phyloP scores from a whole-genome alignment of 257 asterid species.

The Petunia axillaris region DNA sequence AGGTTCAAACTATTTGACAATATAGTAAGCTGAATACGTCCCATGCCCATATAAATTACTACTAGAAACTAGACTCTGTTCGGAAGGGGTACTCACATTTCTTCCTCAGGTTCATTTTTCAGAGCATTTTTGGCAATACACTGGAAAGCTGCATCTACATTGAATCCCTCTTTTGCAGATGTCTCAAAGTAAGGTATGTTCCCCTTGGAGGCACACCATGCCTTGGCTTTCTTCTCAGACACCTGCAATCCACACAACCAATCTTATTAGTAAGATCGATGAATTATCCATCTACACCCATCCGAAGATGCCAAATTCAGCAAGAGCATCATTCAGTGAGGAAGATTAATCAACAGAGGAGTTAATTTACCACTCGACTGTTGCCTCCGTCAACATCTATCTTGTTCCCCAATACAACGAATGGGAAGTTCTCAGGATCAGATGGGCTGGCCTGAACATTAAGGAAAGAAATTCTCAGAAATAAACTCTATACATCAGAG shows the following conservation, averaged over 20 bases:
- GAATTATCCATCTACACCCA: neutral
- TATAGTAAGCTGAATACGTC: neutral
- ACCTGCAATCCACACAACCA: constrained; percentile 40
- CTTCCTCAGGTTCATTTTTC: constrained; percentile 62
- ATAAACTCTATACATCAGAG: neutral
- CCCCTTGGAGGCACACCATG: constrained; percentile 71
- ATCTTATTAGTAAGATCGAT: neutral
- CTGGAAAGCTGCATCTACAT: constrained; percentile 65
- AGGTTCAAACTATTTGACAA: neutral
- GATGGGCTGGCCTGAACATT: constrained; percentile 62
- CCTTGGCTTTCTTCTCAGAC: constrained; percentile 64
- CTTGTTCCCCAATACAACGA: constrained; percentile 64
- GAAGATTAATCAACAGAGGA: constrained; percentile 13
- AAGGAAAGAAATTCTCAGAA: constrained; percentile 3
- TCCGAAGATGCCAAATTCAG: neutral
- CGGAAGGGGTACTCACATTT: constrained; percentile 44
- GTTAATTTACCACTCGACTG: constrained; percentile 57
- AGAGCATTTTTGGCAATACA: constrained; percentile 68
- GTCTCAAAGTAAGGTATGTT: constrained; percentile 68
- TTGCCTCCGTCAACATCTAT: constrained; percentile 66
- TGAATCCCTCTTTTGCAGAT: constrained; percentile 67
- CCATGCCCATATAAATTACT: neutral
- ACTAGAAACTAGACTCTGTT: neutral
- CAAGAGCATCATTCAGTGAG: neutral
- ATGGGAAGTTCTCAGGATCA: constrained; percentile 66